These are phyloP conservation scores for Closterium sp. DNA, from an alignment of 139 green algal genomes.

Conservation along the genomic window DNA sequence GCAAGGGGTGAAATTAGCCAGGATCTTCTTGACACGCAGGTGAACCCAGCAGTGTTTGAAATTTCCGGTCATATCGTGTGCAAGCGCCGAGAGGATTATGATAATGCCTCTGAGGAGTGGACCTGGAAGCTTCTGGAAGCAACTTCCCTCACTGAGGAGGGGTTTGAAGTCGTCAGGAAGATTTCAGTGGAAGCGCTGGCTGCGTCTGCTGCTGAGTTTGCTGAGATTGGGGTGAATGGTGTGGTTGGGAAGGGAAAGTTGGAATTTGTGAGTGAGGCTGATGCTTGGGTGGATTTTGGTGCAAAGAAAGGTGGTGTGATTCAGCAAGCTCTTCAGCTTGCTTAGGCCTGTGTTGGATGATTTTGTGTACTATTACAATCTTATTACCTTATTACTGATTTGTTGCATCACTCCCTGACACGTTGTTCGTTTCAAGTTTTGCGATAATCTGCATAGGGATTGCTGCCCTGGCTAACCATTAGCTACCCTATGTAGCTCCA, in stretches of 20 bases:
- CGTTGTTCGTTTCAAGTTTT: too few relatives aligned
- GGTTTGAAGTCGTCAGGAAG: conserved; percentile 30
- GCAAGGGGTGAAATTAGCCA: conserved; percentile 62
- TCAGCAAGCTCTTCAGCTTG: not conserved
- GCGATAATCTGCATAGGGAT: too few relatives aligned
- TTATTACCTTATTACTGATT: not conserved
- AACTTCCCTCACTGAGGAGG: conserved; percentile 34
- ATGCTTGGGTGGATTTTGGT: not conserved
- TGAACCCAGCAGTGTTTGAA: conserved; percentile 96
- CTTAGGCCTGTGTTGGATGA: not conserved
- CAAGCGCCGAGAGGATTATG: conserved; percentile 87
- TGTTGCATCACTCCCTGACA: too few relatives aligned
- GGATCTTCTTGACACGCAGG: conserved; percentile 64
- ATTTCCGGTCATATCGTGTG: conserved; percentile 94
- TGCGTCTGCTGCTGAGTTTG: not conserved
- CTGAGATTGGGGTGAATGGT: not conserved
- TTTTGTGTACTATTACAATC: not conserved
- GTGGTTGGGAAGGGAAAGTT: not conserved
- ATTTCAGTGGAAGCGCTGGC: conserved; percentile 22
- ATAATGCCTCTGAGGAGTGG: conserved; percentile 45
- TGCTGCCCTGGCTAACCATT: too few relatives aligned
- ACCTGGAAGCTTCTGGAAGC: conserved; percentile 37
- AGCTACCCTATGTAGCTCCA: too few relatives aligned
- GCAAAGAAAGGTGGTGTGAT: not conserved
- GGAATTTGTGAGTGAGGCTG: not conserved